These are phyloP conservation scores for Cryphonectria naterciae DNA, from an alignment of 2,329 filamentous ascomycete species.

Conservation along the genomic window DNA sequence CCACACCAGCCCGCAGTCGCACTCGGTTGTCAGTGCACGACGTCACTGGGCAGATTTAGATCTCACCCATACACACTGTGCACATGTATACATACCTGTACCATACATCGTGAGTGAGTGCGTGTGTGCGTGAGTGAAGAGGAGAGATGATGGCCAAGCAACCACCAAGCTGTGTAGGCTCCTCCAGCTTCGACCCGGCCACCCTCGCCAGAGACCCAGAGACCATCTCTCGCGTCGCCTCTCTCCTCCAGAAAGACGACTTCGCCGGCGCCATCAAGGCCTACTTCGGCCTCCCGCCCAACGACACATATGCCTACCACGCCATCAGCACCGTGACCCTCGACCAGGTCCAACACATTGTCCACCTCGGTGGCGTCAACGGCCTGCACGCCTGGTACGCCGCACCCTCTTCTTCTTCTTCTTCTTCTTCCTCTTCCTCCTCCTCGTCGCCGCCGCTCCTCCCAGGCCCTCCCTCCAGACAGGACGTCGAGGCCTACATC, in stretches of 20 bases:
- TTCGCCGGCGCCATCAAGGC: constrained; percentile 49
- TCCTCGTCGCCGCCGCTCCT: constrained; percentile 31
- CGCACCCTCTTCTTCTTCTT: not conserved
- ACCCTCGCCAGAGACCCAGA: constrained; percentile 44
- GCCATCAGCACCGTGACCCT: constrained; percentile 55
- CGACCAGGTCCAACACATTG: constrained; percentile 51
- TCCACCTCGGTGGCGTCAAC: constrained; percentile 49
- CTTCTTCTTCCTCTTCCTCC: not conserved
- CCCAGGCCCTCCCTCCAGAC: constrained; percentile 43
- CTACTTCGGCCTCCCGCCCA: constrained; percentile 49
- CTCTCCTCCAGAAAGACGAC: constrained; percentile 46
- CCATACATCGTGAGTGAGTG: too few species aligned
- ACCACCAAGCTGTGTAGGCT: constrained; percentile 49
- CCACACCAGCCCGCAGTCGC: too few species aligned
- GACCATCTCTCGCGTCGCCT: constrained; percentile 43
- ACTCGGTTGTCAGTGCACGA: too few species aligned
- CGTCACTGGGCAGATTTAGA: not conserved
- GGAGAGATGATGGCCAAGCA: constrained; percentile 26
- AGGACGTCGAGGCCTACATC: constrained; percentile 69
- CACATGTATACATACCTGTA: too few species aligned
- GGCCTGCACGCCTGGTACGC: constrained; percentile 55
- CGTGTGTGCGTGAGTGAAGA: too few species aligned
- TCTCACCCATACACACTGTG: not conserved
- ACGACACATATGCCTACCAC: constrained; percentile 55
- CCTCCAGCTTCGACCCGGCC: constrained; percentile 48